Percentiles rank a stretch among this genome's conserved stretches.
phyloP scores from a whole-genome alignment of 108 stramenopile species.

The Chaetoceros muelleri region DNA sequence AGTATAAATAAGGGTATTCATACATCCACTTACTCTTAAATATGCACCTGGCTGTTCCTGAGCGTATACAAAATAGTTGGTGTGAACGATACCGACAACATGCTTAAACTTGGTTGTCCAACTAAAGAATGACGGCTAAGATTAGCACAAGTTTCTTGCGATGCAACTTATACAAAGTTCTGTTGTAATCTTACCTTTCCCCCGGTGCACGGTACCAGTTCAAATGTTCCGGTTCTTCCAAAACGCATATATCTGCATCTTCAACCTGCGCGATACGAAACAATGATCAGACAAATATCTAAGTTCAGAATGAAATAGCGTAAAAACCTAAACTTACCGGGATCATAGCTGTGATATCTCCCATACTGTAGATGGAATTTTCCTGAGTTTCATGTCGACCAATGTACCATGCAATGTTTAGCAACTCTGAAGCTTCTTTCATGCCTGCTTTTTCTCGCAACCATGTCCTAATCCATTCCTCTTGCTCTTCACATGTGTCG shows the following conservation, averaged over 20 bases:
- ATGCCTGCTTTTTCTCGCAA: slow-evolving; percentile 29
- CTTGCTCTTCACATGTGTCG: slow-evolving; percentile 54
- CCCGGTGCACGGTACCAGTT: slow-evolving; percentile 86
- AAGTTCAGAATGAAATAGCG: neutral
- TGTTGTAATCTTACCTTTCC: slow-evolving; percentile 14
- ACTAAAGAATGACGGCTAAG: too few relatives aligned
- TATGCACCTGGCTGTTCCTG: slow-evolving; percentile 70
- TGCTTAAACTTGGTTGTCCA: slow-evolving; percentile 82
- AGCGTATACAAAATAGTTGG: slow-evolving; percentile 16
- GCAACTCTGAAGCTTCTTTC: slow-evolving; percentile 18
- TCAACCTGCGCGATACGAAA: too few relatives aligned
- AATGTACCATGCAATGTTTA: slow-evolving; percentile 38
- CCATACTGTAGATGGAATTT: slow-evolving; percentile 60
- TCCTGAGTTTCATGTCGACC: slow-evolving; percentile 34
- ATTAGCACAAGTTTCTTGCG: too few relatives aligned
- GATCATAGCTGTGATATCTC: slow-evolving; percentile 42
- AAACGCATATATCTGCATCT: slow-evolving; percentile 27
- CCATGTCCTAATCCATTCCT: slow-evolving; percentile 56
- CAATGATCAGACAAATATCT: neutral
- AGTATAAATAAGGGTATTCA: neutral
- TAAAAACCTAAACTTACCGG: too few relatives aligned
- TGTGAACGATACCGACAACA: slow-evolving; percentile 82
- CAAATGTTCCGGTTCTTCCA: slow-evolving; percentile 86
- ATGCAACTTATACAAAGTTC: neutral
- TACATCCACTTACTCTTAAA: slow-evolving; percentile 38